Evolutionary conservation across 78 protist species (phyloP).

Genomic region (slime mould (Dictyostelium discoideum)): DNA sequence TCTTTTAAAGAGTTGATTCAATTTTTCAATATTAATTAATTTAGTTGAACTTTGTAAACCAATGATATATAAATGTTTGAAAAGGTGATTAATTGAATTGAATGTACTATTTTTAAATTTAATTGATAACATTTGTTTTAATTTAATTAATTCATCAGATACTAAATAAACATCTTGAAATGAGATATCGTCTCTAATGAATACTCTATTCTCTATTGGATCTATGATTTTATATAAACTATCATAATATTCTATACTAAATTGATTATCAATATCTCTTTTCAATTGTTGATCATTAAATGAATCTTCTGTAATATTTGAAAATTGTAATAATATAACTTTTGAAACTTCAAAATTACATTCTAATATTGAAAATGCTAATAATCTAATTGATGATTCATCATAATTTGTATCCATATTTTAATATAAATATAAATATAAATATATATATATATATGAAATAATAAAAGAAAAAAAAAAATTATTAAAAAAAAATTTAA

Average conservation of each 20-base stretch:
- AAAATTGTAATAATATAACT: background rate
- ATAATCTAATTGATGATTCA: background rate
- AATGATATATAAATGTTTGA: background rate
- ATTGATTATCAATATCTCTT: background rate
- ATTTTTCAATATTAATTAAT: background rate
- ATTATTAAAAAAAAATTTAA: no score
- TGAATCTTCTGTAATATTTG: background rate
- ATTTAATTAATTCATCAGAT: background rate
- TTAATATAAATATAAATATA: no score
- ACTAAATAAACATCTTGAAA: background rate
- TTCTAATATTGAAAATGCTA: background rate
- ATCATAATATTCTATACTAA: background rate
- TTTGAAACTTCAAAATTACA: background rate
- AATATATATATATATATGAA: no score
- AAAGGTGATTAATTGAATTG: background rate
- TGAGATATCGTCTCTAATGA: background rate
- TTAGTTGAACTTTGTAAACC: background rate
- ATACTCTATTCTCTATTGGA: background rate
- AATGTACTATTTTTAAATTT: background rate
- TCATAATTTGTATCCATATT: background rate
- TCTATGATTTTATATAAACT: background rate
- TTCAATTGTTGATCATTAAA: background rate
- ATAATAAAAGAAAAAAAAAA: no score
- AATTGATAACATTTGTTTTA: background rate
- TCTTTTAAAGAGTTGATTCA: background rate